These are phyloP conservation scores for Tuber indicum DNA, from an alignment of 495 filamentous ascomycete genomes.

Conservation along the genomic window DNA sequence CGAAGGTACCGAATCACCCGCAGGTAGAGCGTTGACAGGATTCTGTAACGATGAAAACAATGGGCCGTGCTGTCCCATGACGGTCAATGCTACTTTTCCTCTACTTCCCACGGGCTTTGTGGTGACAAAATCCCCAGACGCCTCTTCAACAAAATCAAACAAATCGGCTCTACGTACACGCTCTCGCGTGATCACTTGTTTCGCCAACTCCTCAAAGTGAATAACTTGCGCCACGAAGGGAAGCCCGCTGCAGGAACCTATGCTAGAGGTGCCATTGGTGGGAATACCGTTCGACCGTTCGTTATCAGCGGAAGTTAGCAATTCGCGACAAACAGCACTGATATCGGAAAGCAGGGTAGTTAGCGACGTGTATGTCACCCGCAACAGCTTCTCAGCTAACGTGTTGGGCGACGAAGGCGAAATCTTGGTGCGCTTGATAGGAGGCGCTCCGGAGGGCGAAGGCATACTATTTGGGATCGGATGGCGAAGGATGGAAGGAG, in stretches of 20 bases:
- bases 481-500: slow-evolving; percentile 28
- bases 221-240: slow-evolving; percentile 29
- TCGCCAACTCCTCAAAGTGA: slow-evolving; percentile 33
- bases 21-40: slow-evolving; percentile 15
- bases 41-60: slow-evolving; percentile 40
- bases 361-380: slow-evolving; percentile 25
- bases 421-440: slow-evolving; percentile 37
- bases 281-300: background rate
- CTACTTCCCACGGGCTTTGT: slow-evolving; percentile 8
- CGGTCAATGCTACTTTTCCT: slow-evolving; percentile 39
- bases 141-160: slow-evolving; percentile 37
- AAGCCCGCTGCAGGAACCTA: slow-evolving; percentile 5
- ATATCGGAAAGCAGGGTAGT: slow-evolving; percentile 32
- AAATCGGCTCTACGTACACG: slow-evolving; percentile 27
- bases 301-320: slow-evolving; percentile 12
- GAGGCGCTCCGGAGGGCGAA: slow-evolving; percentile 15
- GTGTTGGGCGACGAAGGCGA: slow-evolving; percentile 32
- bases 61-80: slow-evolving; percentile 38
- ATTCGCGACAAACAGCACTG: slow-evolving; percentile 25
- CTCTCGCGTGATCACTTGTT: slow-evolving; percentile 31
- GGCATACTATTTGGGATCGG: slow-evolving; percentile 18
- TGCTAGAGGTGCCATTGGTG: slow-evolving; percentile 12
- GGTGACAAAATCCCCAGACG: slow-evolving; percentile 10
- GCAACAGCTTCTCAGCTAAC: slow-evolving; percentile 25
- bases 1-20: slow-evolving; percentile 14